Evolutionary conservation across 768 basidiomycete genomes (phyloP), one percentile per base, ranked within the genome.

Genomic region (Tylopilus rubrobrunneus): DNA sequence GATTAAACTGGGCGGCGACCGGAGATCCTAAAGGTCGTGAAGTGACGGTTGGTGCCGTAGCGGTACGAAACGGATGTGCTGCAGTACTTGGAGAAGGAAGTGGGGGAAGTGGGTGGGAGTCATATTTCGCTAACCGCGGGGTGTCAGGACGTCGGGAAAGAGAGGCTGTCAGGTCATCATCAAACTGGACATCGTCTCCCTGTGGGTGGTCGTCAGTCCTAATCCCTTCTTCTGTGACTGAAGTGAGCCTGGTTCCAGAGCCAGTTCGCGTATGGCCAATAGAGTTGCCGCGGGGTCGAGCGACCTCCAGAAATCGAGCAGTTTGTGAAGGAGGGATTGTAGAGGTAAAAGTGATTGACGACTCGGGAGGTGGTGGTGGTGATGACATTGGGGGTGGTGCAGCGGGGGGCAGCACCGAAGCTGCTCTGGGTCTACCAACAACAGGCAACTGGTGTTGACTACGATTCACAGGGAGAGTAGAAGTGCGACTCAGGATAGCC

Each of bases 71-170:
- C 19, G 56, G 71, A 65, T 62, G 68, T 7, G 57, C 48, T 45
- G 67, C 61, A 28, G 66, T 60, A 12, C 73, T 67, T 46, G 77
- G 79, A 5, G 80, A 76, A 39, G 85, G 86, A 45, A 87, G 67
- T 42, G 85, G 85, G 17, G 86, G 87, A 12, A 88, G 72, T 19
- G 85, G 88, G 52, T 81, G 87, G 9, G 81, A 82, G 40, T 84
- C 82, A 60, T 72, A 73, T 58, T 74, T 78, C 31, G 63, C 51
- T 34, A 69, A 71, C 34, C 73, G 78, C 29, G 76, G 73, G 8
- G 75, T 75, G 43, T 79, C 77, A 37, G 75, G 67, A 49, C 69
- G 66, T 51, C 65, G 61, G 27, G 68, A 66, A 39, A 67, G 64
- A 43, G 71, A 63, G 21, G 56, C 43, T 41, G 59, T 66, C 27